Conservation (phyloP, 441 rosid genomes). For the Aquilaria agallochum region DNA sequence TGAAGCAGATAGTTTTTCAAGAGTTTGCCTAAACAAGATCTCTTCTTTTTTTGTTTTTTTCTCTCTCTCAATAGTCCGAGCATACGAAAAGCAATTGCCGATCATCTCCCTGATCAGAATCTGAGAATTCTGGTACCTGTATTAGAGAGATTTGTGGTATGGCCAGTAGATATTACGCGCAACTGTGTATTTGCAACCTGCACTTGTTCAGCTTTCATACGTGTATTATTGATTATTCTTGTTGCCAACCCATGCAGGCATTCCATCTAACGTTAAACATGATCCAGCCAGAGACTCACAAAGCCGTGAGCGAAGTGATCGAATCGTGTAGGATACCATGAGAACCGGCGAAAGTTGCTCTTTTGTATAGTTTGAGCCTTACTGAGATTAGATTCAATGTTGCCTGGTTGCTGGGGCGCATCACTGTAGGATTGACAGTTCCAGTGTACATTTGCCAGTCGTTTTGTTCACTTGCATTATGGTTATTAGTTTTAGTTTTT, state of each 20-base stretch:
- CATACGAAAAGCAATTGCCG: slow-evolving; percentile 75
- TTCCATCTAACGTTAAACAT: slow-evolving; percentile 88
- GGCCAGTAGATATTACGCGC: slow-evolving; percentile 7
- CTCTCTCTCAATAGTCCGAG: slow-evolving; percentile 49
- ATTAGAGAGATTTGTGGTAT: slow-evolving; percentile 99
- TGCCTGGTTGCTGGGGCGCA: not conserved
- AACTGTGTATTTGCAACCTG: not conserved
- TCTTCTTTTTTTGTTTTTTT: slow-evolving; percentile 14
- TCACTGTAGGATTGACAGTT: too few relatives aligned
- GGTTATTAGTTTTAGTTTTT: too few relatives aligned
- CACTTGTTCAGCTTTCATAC: too few relatives aligned
- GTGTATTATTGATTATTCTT: not conserved
- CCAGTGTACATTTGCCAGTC: too few relatives aligned
- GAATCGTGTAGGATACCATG: slow-evolving; percentile 80
- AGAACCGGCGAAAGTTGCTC: slow-evolving; percentile 21
- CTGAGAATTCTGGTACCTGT: slow-evolving; percentile 83
- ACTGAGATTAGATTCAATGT: slow-evolving; percentile 18
- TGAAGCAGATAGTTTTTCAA: not conserved
- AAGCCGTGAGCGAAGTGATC: slow-evolving; percentile 87
- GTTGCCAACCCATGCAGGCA: slow-evolving; percentile 41
- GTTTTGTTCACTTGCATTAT: too few relatives aligned
- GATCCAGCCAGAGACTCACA: slow-evolving; percentile 94
- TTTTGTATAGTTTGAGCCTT: slow-evolving; percentile 59
- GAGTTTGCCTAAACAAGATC: not conserved
- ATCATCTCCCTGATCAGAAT: slow-evolving; percentile 69